phyloP scores from a whole-genome alignment of 2,329 filamentous ascomycete species.

The Fusarium pseudocircinatum region DNA sequence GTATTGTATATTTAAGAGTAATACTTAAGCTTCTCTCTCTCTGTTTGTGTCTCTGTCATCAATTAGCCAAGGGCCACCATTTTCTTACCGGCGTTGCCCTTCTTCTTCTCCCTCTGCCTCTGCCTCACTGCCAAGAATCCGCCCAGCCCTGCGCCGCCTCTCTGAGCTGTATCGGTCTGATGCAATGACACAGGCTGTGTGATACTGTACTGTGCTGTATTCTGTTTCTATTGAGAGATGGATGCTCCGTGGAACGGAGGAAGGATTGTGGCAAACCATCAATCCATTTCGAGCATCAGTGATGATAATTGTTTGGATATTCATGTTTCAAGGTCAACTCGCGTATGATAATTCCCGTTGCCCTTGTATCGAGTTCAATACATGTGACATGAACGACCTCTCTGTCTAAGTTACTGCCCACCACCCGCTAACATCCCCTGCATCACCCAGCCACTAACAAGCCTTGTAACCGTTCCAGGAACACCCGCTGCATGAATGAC shows the following conservation, averaged over 20 bases:
- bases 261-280: neutral
- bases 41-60: too few relatives aligned
- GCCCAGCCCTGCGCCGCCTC: slow-evolving; percentile 32
- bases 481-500: slow-evolving; percentile 4
- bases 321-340: neutral
- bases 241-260: neutral
- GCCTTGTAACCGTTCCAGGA: slow-evolving; percentile 11
- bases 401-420: neutral
- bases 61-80: slow-evolving; percentile 9
- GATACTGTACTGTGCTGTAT: neutral
- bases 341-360: neutral
- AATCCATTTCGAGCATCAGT: neutral
- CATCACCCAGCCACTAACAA: slow-evolving; percentile 20
- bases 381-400: neutral
- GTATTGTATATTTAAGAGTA: neutral
- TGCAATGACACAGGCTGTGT: slow-evolving; percentile 2
- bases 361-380: neutral
- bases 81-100: slow-evolving; percentile 20
- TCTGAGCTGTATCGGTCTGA: slow-evolving; percentile 21
- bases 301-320: neutral
- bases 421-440: neutral
- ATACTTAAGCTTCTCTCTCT: neutral
- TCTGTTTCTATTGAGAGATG: neutral
- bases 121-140: slow-evolving; percentile 23
- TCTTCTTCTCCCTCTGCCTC: neutral